Evolutionary conservation across 805 yeast species (phyloP), one percentile per base, ranked within the genome.

Genomic region (Sugiyamaella qingdaonensis): DNA sequence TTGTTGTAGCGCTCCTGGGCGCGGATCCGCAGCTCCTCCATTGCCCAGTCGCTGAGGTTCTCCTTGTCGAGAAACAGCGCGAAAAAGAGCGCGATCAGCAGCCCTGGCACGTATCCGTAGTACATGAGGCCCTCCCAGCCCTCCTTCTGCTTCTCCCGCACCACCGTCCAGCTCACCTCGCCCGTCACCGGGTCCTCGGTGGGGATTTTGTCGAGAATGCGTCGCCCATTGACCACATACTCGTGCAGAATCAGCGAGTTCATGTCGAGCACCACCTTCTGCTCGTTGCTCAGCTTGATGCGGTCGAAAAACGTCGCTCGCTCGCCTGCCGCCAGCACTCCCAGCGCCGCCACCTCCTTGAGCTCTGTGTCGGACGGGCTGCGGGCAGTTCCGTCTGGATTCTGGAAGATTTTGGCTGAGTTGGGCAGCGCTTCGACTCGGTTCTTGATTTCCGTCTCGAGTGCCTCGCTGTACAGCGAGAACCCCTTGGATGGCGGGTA

Each of bases 41-140:
- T 80, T 39, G 95, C 95, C 96, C 96, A 88, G 62, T 82, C 87
- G 55, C 77, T 73, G 51, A 81, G 70, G 57, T 75, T 76, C 53
- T 77, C 78, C 54, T 77, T 78, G 49, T 75, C 71, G 58, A 79
- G 74, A 70, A 80, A 82, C 46, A 78, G 61, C 54, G 78, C 69
- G 16, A 78, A 69, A 36, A 75, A 81, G 51, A 82, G 73, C 45
- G 86, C 70, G 58, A 82, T 73, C 47, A 80, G 72, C 65, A 85
- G 74, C 24, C 83, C 81, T 16, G 96, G 96, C 54, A 88, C 78
- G 59, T 85, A 85, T 52, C 84, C 73, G 68, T 78, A 84, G 72
- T 84, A 87, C 62, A 84, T 82, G 52, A 86, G 75, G 58, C 75
- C 74, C 67, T 88, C 95, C 95, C 95, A 88, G 47, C 95, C 95